Base-by-base conservation (phyloP, 1,284 basidiomycete species). In the Cystobasidium sp. region DNA sequence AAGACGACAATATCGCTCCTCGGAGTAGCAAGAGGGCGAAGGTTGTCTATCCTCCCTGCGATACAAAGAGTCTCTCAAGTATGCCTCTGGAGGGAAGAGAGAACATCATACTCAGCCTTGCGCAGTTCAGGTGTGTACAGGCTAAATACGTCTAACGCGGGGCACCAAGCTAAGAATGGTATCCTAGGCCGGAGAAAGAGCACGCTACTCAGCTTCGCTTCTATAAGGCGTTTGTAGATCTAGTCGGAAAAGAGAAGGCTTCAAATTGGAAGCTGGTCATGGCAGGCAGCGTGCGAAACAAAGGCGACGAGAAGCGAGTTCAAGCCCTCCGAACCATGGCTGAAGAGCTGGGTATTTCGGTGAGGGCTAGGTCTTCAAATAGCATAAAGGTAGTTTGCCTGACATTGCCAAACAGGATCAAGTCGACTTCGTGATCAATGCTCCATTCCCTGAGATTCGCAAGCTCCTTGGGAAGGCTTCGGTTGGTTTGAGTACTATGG, bases 401-500 rank as follows among this genome's bases (percentile, higher is more conserved):
- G 4, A 47, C 56, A 22, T 71, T 31, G 1, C 31, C 37, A 52
- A 22, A 10, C 49, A 94, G 90, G 83, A 86, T 12, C 85, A 89
- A 72, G 89, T 94, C 20, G 85, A 89, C 56, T 93, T 98, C 77
- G 83, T 91, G 6, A 86, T 97, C 59, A 98, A 98, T 78, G 93
- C 92, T 0, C 84, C 90, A 0, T 98, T 91, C 78, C 78, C 87
- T 0, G 86, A 86, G 9, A 87, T 98, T 76, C 85, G 95, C 0
- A 76, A 82, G 1, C 88, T 88, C 84, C 85, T 99, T 0, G 87
- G 88, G 0, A 83, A 83, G 16, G 89, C 94, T 0, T 91, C 89
- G 74, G 86, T 97, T 5, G 96, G 97, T 0, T 81, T 98, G 31
- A 96, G 92, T 80, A 98, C 96, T 4, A 99, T 99, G 96, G 88